A percentile compares a stretch with the other conserved stretches of the same genome.
Evolutionary conservation across 116 monocot species (phyloP).

Genomic region (Dioscorea cayenensis): DNA sequence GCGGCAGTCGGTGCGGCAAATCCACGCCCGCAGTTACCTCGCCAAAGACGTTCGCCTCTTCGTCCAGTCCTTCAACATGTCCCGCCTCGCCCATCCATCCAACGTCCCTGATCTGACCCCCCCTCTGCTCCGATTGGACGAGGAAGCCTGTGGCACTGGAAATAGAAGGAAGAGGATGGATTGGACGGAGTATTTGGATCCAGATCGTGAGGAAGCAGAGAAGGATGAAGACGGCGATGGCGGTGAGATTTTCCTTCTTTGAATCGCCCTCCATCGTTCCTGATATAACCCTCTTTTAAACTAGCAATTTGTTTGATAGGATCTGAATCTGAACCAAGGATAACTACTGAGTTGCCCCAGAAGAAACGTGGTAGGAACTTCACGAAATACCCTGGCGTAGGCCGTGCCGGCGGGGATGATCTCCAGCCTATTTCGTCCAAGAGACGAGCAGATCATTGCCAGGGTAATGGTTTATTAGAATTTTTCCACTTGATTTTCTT

Average conservation of each 20-base stretch:
- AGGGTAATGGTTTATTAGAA: neutral
- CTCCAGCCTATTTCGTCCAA: conserved; percentile 1
- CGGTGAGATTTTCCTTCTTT: conserved; percentile 12
- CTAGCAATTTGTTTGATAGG: neutral
- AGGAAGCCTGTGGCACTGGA: neutral
- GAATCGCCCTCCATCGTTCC: neutral
- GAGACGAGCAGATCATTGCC: neutral
- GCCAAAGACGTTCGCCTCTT: conserved; percentile 67
- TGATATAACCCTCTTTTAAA: neutral
- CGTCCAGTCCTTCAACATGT: conserved; percentile 72
- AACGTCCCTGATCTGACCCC: neutral
- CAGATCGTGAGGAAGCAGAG: conserved; percentile 1
- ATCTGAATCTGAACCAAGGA: neutral
- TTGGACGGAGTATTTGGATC: conserved; percentile 53
- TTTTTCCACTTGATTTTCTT: neutral
- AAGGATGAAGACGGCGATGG: conserved; percentile 6
- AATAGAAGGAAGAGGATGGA: conserved; percentile 31
- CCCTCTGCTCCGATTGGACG: neutral
- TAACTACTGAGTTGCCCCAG: conserved; percentile 39
- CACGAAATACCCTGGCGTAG: conserved; percentile 5
- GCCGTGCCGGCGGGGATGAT: neutral
- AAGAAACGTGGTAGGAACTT: conserved; percentile 6
- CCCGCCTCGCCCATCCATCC: conserved; percentile 10
- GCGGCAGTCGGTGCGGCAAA: conserved; percentile 57
- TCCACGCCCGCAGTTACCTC: conserved; percentile 57